These are phyloP conservation scores for Alternaria sp. DNA, from an alignment of 2,329 filamentous ascomycete genomes.

Conservation along the genomic window DNA sequence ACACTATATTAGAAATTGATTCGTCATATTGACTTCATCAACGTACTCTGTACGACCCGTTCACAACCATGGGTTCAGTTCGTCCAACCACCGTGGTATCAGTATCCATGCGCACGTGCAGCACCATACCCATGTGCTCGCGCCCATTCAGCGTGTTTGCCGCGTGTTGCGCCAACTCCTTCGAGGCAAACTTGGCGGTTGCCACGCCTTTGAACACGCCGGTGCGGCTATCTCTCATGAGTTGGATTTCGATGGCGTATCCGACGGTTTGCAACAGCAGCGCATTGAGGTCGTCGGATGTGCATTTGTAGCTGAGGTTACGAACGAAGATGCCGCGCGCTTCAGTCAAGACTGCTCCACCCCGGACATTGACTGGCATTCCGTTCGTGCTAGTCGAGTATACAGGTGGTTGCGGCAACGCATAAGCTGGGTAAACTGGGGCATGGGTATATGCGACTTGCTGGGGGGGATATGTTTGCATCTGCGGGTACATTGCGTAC, in stretches of 20 bases:
- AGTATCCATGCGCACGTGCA: slow-evolving; percentile 44
- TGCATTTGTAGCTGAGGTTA: slow-evolving; percentile 37
- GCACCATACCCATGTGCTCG: slow-evolving; percentile 37
- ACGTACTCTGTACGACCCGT: slow-evolving; percentile 35
- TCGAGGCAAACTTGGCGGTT: slow-evolving; percentile 40
- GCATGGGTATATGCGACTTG: slow-evolving; percentile 21
- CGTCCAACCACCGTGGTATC: slow-evolving; percentile 44
- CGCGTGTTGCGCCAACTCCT: slow-evolving; percentile 39
- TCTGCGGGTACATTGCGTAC: slow-evolving; percentile 30
- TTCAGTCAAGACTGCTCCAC: slow-evolving; percentile 46
- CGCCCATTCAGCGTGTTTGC: slow-evolving; percentile 34
- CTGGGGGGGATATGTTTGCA: slow-evolving; percentile 24
- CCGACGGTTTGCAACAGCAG: slow-evolving; percentile 39
- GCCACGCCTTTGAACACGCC: slow-evolving; percentile 42
- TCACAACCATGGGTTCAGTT: slow-evolving; percentile 37
- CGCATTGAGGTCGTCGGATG: slow-evolving; percentile 31
- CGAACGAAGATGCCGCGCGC: slow-evolving; percentile 47
- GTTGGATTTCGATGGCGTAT: slow-evolving; percentile 29
- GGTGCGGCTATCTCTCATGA: slow-evolving; percentile 32
- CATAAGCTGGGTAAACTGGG: slow-evolving; percentile 26
- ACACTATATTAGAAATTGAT: slow-evolving; percentile 14
- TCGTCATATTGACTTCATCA: neutral
- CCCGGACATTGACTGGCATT: slow-evolving; percentile 46
- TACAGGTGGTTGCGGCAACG: slow-evolving; percentile 22
- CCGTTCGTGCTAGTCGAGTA: slow-evolving; percentile 42